Conservation (phyloP, 2,329 filamentous ascomycete species). For the Xylaria multiplex region DNA sequence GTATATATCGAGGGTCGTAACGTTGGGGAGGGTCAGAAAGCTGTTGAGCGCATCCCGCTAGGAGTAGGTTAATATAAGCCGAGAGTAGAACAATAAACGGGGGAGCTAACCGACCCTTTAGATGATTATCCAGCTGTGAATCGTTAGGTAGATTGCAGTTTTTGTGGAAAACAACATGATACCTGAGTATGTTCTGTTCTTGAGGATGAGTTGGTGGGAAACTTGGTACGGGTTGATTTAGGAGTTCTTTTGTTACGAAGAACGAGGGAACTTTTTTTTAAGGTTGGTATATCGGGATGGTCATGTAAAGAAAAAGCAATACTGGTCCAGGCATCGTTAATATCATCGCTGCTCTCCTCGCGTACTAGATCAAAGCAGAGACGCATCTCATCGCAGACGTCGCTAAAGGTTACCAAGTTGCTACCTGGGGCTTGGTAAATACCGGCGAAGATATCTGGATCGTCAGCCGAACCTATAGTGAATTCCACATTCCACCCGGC, state of each 20-base stretch:
- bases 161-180: constrained; percentile 18
- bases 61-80: constrained; percentile 3
- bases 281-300: constrained; percentile 1
- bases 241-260: constrained; percentile 4
- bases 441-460: constrained; percentile 10
- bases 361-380: constrained; percentile 17
- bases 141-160: constrained; percentile 16
- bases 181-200: constrained; percentile 16
- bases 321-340: constrained; percentile 16
- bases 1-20: constrained; percentile 15
- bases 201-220: background rate
- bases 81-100: constrained; percentile 10
- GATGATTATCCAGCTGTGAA: constrained; percentile 15
- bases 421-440: constrained; percentile 10
- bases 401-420: constrained; percentile 21
- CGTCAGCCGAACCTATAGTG: constrained; percentile 11
- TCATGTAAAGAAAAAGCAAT: constrained; percentile 23
- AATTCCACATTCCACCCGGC: constrained; percentile 21
- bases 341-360: background rate
- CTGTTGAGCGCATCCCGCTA: constrained; percentile 19
- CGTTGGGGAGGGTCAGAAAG: constrained; percentile 13
- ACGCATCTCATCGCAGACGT: constrained; percentile 25
- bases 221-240: constrained; percentile 17
- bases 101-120: constrained; percentile 14
- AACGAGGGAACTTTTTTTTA: constrained; percentile 1